phyloP scores from a whole-genome alignment of 305 asterid species.

The Fraxinus baroniana region DNA sequence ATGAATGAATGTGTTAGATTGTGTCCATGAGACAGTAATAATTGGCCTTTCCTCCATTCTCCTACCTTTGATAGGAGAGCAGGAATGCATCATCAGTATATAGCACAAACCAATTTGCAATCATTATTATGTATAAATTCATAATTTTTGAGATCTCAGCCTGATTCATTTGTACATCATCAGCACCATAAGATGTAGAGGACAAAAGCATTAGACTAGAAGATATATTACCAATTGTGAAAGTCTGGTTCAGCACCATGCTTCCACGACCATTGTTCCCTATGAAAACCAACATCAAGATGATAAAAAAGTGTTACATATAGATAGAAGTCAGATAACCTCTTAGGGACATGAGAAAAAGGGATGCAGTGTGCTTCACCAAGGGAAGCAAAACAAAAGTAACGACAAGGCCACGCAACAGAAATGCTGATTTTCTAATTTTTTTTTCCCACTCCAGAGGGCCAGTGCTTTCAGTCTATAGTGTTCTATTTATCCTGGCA shows the following conservation, averaged over 20 bases:
- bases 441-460: not conserved
- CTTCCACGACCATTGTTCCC: constrained; percentile 79
- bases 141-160: not conserved
- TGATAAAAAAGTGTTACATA: not conserved
- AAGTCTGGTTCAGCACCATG: constrained; percentile 90
- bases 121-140: not conserved
- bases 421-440: not conserved
- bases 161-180: not conserved
- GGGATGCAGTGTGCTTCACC: not conserved
- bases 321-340: not conserved
- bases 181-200: not conserved
- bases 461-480: not conserved
- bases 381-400: not conserved
- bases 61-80: not conserved
- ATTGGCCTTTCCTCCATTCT: not conserved
- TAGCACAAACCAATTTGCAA: not conserved
- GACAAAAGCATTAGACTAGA: constrained; percentile 3
- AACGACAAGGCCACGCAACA: not conserved
- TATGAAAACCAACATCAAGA: constrained; percentile 23
- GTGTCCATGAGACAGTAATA: not conserved
- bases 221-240: constrained; percentile 73
- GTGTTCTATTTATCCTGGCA: not conserved
- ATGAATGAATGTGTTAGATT: not conserved
- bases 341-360: not conserved
- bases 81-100: not conserved